Evolutionary conservation across 805 yeast species (phyloP).

Genomic region (Spencermartinsiella europaea): DNA sequence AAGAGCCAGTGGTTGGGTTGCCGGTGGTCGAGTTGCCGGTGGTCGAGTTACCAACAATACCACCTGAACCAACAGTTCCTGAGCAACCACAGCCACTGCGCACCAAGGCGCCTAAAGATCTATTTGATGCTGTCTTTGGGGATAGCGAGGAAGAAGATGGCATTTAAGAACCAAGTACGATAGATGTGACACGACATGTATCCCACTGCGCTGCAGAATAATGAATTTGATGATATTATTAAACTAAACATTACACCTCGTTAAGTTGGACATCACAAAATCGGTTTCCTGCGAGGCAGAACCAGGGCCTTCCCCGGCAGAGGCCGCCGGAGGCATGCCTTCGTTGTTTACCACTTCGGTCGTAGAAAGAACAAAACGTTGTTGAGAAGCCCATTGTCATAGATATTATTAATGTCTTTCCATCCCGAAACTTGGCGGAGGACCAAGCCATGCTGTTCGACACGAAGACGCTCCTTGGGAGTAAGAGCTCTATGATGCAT

Average conservation of each 20-base stretch:
- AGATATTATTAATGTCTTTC: slow-evolving; percentile 35
- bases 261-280: too few relatives aligned
- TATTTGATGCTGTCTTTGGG: slow-evolving; percentile 24
- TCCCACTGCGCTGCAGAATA: too few relatives aligned
- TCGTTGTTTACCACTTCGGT: slow-evolving; percentile 3
- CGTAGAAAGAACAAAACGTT: slow-evolving; percentile 21
- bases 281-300: too few relatives aligned
- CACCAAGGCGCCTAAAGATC: slow-evolving; percentile 20
- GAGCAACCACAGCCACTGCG: slow-evolving; percentile 3
- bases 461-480: slow-evolving; percentile 23
- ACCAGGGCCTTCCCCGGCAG: too few relatives aligned
- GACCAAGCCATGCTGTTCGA: slow-evolving; percentile 21
- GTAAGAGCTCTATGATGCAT: slow-evolving; percentile 27
- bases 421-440: slow-evolving; percentile 23
- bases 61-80: too few relatives aligned
- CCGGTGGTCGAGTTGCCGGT: neutral
- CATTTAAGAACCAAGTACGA: too few relatives aligned
- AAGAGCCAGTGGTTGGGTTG: neutral
- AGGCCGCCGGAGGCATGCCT: too few relatives aligned
- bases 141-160: slow-evolving; percentile 4
- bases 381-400: slow-evolving; percentile 31
- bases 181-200: too few relatives aligned
- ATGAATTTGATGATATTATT: too few relatives aligned
- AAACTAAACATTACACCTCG: too few relatives aligned
- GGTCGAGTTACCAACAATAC: too few relatives aligned